Evolutionary conservation across 2,329 filamentous ascomycete genomes (phyloP).

Genomic region (Fusarium sp.): DNA sequence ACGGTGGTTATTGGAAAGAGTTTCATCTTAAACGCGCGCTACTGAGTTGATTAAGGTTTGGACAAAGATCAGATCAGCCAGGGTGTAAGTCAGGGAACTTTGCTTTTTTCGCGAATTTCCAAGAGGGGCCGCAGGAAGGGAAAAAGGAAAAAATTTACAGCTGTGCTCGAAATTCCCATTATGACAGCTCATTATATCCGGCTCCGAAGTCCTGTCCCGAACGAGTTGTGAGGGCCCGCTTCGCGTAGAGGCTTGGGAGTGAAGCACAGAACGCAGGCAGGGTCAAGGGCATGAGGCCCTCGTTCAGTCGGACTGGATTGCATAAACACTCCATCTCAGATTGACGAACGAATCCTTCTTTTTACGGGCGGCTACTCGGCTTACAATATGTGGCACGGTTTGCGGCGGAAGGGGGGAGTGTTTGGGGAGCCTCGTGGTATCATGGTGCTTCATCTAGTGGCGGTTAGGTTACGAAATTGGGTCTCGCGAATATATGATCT

Average conservation of each 20-base stretch:
- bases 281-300: neutral
- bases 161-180: neutral
- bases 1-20: neutral
- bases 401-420: neutral
- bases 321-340: neutral
- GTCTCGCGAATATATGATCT: neutral
- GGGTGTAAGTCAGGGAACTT: constrained; percentile 28
- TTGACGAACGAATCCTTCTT: neutral
- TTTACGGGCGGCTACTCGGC: neutral
- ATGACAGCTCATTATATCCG: constrained; percentile 32
- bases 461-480: neutral
- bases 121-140: neutral
- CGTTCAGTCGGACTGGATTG: neutral
- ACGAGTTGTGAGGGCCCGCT: neutral
- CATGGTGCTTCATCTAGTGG: neutral
- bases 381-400: neutral
- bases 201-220: constrained; percentile 26
- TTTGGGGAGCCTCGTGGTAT: constrained; percentile 3
- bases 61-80: constrained; percentile 38
- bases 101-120: constrained; percentile 23
- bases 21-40: constrained; percentile 6
- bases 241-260: neutral
- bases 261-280: neutral
- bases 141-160: neutral
- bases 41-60: constrained; percentile 33